A percentile compares a stretch with the other conserved stretches of the same genome.
phyloP scores from a whole-genome alignment of 176 grass and related monocot species.

The Leersia perrieri region DNA sequence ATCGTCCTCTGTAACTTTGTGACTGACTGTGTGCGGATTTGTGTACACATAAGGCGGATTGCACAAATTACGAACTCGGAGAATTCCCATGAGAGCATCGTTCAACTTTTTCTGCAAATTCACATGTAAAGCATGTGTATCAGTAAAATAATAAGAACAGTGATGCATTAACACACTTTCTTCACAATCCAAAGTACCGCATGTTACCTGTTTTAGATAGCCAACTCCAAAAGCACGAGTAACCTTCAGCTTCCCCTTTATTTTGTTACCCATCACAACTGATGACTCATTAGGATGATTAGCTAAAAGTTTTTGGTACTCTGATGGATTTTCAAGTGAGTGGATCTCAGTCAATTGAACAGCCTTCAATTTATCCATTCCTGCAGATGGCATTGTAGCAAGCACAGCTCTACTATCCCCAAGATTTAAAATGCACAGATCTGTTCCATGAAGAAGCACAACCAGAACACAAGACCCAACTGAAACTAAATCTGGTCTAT shows the following conservation, averaged over 20 bases:
- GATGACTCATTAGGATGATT: constrained; percentile 73
- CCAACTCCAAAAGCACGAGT: constrained; percentile 97
- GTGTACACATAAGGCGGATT: constrained; percentile 84
- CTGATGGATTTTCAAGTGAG: constrained; percentile 66
- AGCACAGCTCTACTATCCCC: constrained; percentile 97
- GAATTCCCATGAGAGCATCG: constrained; percentile 96
- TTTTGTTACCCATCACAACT: constrained; percentile 65
- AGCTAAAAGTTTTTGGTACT: constrained; percentile 66
- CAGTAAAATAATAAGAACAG: constrained; percentile 3
- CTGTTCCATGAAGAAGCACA: constrained; percentile 77
- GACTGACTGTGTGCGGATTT: constrained; percentile 78
- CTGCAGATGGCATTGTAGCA: constrained; percentile 47
- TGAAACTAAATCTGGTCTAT: constrained; percentile 92
- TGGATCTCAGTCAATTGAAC: constrained; percentile 86
- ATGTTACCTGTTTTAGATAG: constrained; percentile 86
- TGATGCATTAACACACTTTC: not conserved
- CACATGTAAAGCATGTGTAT: constrained; percentile 4
- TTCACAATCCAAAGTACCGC: constrained; percentile 1
- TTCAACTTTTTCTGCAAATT: constrained; percentile 73
- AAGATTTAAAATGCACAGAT: constrained; percentile 86
- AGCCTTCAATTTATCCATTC: constrained; percentile 48
- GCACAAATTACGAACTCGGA: constrained; percentile 67
- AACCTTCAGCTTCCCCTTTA: constrained; percentile 97
- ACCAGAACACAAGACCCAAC: constrained; percentile 91
- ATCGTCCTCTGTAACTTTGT: constrained; percentile 68